These are phyloP conservation scores for Verticillium isaacii DNA, from an alignment of 2,329 filamentous ascomycete genomes.

Conservation along the genomic window DNA sequence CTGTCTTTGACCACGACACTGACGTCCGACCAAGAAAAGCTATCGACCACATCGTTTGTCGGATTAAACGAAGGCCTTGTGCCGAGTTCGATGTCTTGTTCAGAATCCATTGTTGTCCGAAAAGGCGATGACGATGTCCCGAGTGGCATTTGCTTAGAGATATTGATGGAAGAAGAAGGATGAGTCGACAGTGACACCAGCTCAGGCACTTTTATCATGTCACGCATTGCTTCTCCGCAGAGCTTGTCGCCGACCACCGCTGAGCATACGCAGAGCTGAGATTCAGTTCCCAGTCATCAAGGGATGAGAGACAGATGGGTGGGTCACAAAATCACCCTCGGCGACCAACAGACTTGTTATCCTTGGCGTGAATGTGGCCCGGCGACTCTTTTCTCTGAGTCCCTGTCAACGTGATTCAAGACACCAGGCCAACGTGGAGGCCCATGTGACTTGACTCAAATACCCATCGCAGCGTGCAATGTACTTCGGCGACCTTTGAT, in stretches of 20 bases:
- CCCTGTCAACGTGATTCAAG: background rate
- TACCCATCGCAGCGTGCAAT: too few relatives aligned
- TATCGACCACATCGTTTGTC: slow-evolving; percentile 58
- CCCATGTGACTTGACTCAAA: background rate
- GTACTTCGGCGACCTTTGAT: background rate
- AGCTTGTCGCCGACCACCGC: background rate
- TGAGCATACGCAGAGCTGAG: background rate
- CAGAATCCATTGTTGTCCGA: background rate
- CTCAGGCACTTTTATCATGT: background rate
- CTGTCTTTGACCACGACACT: slow-evolving; percentile 70
- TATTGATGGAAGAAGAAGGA: background rate
- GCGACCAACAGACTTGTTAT: background rate
- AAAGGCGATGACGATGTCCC: too few relatives aligned
- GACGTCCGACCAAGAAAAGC: slow-evolving; percentile 62
- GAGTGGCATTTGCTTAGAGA: background rate
- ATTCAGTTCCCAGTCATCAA: background rate
- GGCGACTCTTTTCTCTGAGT: background rate
- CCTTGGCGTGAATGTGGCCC: background rate
- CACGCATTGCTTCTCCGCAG: background rate
- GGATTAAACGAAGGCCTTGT: slow-evolving; percentile 38
- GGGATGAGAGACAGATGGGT: too few relatives aligned
- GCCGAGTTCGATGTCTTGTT: slow-evolving; percentile 1
- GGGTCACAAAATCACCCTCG: too few relatives aligned
- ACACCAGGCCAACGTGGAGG: background rate
- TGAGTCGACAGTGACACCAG: background rate